These are phyloP conservation scores for Orbilia javanica DNA, from an alignment of 2,329 filamentous ascomycete species.

Conservation along the genomic window DNA sequence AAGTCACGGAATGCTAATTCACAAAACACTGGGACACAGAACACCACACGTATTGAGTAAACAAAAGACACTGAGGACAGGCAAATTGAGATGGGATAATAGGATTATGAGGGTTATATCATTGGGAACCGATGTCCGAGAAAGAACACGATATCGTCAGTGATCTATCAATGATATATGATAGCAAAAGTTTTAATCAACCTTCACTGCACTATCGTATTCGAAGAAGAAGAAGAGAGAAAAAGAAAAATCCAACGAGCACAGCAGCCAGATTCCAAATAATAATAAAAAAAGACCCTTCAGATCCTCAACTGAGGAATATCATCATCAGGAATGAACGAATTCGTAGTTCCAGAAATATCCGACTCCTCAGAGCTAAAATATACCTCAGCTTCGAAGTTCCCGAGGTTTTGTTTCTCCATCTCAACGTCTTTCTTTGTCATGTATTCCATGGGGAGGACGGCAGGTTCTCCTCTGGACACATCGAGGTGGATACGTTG, in stretches of 20 bases:
- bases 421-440: neutral
- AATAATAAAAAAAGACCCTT: too few species aligned
- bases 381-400: neutral
- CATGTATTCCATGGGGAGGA: neutral
- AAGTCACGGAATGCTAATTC: too few species aligned
- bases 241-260: neutral
- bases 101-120: too few species aligned
- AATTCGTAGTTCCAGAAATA: neutral
- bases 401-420: neutral
- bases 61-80: neutral
- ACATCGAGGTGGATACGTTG: neutral
- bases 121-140: neutral
- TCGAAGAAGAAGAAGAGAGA: too few species aligned
- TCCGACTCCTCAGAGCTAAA: neutral
- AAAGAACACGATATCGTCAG: neutral
- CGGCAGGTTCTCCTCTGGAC: neutral
- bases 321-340: neutral
- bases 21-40: neutral
- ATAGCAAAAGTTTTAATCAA: neutral
- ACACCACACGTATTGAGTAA: neutral
- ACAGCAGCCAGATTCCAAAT: too few species aligned
- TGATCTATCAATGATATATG: neutral
- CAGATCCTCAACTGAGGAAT: conserved; percentile 3
- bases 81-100: neutral
- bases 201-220: neutral